phyloP scores from a whole-genome alignment of 2,329 filamentous ascomycete genomes.

The Penicillium sp. region DNA sequence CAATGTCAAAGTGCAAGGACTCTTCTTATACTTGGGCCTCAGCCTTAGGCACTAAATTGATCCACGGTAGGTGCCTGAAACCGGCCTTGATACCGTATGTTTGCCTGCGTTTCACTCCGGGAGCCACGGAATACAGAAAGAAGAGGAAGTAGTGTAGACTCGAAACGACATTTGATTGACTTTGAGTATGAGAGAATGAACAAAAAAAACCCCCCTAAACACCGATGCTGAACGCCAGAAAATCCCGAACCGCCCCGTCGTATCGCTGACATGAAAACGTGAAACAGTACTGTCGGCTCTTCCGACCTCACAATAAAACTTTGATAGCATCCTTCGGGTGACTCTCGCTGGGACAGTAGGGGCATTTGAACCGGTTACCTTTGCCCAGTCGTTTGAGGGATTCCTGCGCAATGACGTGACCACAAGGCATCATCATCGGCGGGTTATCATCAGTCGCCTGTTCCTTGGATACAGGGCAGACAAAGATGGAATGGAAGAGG shows the following conservation, averaged over 20 bases:
- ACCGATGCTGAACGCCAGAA: conserved; percentile 7
- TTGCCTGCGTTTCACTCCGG: no score
- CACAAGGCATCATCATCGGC: conserved; percentile 94
- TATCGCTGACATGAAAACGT: not conserved
- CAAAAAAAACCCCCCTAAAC: not conserved
- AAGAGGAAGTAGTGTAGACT: not conserved
- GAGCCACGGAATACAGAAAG: no score
- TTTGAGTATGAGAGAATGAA: no score
- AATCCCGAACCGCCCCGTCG: not conserved
- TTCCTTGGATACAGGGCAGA: conserved; percentile 95
- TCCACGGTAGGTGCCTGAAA: no score
- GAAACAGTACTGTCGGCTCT: not conserved
- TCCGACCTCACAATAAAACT: conserved; percentile 61
- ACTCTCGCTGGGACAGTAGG: conserved; percentile 89
- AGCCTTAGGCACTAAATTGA: no score
- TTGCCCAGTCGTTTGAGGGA: conserved; percentile 79
- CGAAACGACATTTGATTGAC: not conserved
- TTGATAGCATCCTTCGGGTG: conserved; percentile 73
- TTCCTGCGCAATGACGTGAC: conserved; percentile 88
- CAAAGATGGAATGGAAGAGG: conserved; percentile 92
- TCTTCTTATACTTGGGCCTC: no score
- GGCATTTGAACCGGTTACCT: conserved; percentile 84
- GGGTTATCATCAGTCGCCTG: conserved; percentile 92
- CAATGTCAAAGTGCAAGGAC: no score
- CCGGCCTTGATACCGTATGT: no score